A percentile compares a stretch with the other conserved stretches of the same genome.
Conservation (phyloP, 257 asterid species). For the Cordia subcordata region DNA sequence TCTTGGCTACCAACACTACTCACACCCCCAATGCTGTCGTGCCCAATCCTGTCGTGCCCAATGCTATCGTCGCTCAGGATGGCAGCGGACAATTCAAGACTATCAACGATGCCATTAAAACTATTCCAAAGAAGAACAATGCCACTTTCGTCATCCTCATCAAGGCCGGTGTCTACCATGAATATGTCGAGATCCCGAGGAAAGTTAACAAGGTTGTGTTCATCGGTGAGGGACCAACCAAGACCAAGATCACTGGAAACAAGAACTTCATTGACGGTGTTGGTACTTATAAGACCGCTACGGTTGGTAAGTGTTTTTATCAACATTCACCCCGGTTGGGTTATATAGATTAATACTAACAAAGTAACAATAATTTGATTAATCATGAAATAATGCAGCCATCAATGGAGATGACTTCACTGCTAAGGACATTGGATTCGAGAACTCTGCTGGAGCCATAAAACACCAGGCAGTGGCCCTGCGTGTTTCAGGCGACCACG, state of each 20-base stretch:
- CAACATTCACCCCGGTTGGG: too few species aligned
- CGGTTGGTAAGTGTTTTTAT: slow-evolving; percentile 32
- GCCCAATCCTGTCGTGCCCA: slow-evolving; percentile 17
- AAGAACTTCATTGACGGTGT: slow-evolving; percentile 20
- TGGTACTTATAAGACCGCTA: slow-evolving; percentile 31
- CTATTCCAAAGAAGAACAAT: slow-evolving; percentile 15
- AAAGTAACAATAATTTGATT: background rate
- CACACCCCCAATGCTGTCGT: slow-evolving; percentile 33
- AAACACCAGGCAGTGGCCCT: slow-evolving; percentile 76
- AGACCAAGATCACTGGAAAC: slow-evolving; percentile 36
- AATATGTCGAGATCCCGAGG: slow-evolving; percentile 20
- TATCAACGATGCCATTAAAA: slow-evolving; percentile 16
- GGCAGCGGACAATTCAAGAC: slow-evolving; percentile 30
- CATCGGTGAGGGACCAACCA: slow-evolving; percentile 38
- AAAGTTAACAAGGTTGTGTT: slow-evolving; percentile 15
- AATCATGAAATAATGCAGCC: slow-evolving; percentile 24
- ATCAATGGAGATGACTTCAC: slow-evolving; percentile 54
- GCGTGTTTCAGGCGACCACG: slow-evolving; percentile 60
- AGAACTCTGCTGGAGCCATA: slow-evolving; percentile 68
- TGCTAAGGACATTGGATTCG: slow-evolving; percentile 65
- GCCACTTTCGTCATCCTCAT: slow-evolving; percentile 21
- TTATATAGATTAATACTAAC: too few species aligned
- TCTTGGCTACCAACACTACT: slow-evolving; percentile 6
- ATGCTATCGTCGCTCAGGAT: slow-evolving; percentile 46
- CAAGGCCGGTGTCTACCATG: slow-evolving; percentile 35